A percentile compares a stretch with the other conserved stretches of the same genome.
Conservation (phyloP, 805 yeast genomes). For the Metschnikowia arizonensis region DNA sequence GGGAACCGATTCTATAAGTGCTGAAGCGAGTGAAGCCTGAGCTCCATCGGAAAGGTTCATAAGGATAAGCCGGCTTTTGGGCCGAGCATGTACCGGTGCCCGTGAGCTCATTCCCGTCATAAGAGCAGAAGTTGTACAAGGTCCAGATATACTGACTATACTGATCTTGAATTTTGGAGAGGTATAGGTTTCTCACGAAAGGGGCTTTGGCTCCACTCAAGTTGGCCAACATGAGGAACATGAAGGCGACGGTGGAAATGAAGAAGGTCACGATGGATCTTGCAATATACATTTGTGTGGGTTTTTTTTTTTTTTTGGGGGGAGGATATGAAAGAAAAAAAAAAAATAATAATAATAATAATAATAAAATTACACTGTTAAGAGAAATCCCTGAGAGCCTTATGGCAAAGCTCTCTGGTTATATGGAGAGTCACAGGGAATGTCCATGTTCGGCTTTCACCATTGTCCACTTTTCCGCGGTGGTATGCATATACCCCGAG, state of each 20-base stretch:
- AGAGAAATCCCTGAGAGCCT: neutral
- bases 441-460: constrained; percentile 4
- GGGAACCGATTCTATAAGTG: constrained; percentile 8
- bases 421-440: neutral
- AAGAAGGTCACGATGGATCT: constrained; percentile 13
- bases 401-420: neutral
- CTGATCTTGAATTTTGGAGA: constrained; percentile 10
- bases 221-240: constrained; percentile 14
- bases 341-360: no score
- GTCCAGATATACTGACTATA: constrained; percentile 12
- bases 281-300: constrained; percentile 9
- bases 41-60: constrained; percentile 13
- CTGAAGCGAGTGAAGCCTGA: constrained; percentile 7
- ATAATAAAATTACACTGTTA: no score
- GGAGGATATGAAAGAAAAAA: no score
- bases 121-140: constrained; percentile 12
- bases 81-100: constrained; percentile 11
- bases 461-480: no score
- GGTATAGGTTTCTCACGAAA: constrained; percentile 12
- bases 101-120: constrained; percentile 8
- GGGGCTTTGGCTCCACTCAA: constrained; percentile 14
- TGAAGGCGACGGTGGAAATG: constrained; percentile 13
- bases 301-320: no score
- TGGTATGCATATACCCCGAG: neutral
- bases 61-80: constrained; percentile 11